Conservation (phyloP, 352 stramenopile species). For the Phytophthora cactorum region DNA sequence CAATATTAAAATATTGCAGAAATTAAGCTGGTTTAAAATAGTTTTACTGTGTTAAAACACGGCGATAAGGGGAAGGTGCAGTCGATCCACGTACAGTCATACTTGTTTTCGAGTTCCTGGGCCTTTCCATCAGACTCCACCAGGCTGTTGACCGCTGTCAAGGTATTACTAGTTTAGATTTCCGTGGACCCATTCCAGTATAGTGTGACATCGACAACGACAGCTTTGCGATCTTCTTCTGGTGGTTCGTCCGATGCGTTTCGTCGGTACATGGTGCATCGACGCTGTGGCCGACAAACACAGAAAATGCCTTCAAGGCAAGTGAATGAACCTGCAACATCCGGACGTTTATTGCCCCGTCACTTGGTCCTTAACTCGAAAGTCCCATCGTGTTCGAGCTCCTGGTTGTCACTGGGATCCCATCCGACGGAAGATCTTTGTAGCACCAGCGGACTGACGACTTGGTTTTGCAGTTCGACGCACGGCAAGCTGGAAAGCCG, state of each 20-base stretch:
- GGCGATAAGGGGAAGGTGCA: too few species aligned
- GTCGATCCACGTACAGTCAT: too few species aligned
- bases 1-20: too few species aligned
- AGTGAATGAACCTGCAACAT: conserved; percentile 7
- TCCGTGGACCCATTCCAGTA: background rate
- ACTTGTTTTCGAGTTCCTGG: too few species aligned
- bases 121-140: too few species aligned
- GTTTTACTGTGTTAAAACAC: too few species aligned
- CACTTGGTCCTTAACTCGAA: conserved; percentile 14
- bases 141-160: background rate
- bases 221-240: background rate
- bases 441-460: conserved; percentile 21
- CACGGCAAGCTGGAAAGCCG: background rate
- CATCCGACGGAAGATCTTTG: conserved; percentile 22
- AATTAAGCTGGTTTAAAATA: too few species aligned
- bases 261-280: too few species aligned
- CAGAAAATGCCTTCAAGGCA: conserved; percentile 1
- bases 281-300: background rate
- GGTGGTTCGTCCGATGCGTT: background rate
- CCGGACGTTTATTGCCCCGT: conserved; percentile 7
- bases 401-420: conserved; percentile 19
- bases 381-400: conserved; percentile 23
- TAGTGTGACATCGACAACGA: background rate
- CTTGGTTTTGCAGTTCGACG: conserved; percentile 16
- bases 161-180: background rate